Percentiles rank a stretch among this genome's conserved stretches.
Evolutionary conservation across 352 stramenopile species (phyloP).

Genomic region (Blastocystis sp.): DNA sequence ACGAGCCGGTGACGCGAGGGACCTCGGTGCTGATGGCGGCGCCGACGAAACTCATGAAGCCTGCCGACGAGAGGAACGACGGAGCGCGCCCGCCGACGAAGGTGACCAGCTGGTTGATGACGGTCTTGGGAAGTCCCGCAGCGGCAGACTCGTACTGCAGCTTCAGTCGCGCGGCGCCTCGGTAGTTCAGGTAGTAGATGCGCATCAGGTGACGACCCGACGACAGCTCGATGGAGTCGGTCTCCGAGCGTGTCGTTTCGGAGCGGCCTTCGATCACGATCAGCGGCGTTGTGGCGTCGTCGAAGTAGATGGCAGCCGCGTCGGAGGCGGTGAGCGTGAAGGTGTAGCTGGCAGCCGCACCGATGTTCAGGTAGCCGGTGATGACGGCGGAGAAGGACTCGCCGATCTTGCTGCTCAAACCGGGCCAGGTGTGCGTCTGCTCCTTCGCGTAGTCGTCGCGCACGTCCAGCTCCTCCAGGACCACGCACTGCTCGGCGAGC

Average conservation of each 20-base stretch:
- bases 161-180: neutral
- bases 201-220: slow-evolving; percentile 28
- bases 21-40: neutral
- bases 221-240: neutral
- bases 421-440: slow-evolving; percentile 33
- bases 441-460: neutral
- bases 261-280: neutral
- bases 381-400: neutral
- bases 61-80: slow-evolving; percentile 3
- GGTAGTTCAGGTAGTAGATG: neutral
- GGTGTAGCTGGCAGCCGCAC: slow-evolving; percentile 6
- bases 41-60: neutral
- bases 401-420: neutral
- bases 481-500: neutral
- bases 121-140: neutral
- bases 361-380: slow-evolving; percentile 27
- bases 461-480: neutral
- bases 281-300: neutral
- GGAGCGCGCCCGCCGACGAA: slow-evolving; percentile 31
- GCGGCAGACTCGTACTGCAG: slow-evolving; percentile 6
- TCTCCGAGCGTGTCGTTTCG: neutral
- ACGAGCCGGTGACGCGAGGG: neutral
- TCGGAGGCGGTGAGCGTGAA: neutral
- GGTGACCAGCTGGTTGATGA: neutral
- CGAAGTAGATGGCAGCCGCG: neutral